Conservation (phyloP, 371 early-diverging fungal species). For the Chytridium lagenaria region DNA sequence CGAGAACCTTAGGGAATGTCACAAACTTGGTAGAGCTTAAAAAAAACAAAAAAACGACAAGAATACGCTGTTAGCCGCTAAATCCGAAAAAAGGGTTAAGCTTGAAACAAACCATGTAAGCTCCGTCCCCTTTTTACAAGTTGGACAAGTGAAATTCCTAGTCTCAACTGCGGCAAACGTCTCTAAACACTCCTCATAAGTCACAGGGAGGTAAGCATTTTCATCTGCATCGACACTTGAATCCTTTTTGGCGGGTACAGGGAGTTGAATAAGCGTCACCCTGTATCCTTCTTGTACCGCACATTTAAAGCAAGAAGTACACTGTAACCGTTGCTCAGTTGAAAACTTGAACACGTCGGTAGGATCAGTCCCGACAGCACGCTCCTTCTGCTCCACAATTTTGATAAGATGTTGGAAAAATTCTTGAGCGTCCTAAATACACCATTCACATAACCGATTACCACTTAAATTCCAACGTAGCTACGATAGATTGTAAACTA, state of each 20-base stretch:
- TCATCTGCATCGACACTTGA: conserved; percentile 20
- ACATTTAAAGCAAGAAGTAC: conserved; percentile 79
- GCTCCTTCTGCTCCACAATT: conserved; percentile 76
- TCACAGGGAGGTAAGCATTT: conserved; percentile 64
- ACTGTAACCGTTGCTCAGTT: conserved; percentile 84
- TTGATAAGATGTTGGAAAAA: conserved; percentile 83
- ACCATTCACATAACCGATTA: not conserved
- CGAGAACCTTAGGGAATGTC: conserved; percentile 86
- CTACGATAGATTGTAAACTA: not conserved
- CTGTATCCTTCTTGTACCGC: conserved; percentile 71
- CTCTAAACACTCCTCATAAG: conserved; percentile 79
- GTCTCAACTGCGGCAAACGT: conserved; percentile 61
- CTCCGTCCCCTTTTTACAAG: conserved; percentile 70
- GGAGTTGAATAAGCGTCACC: conserved; percentile 69
- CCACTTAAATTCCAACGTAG: not conserved
- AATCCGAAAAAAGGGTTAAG: not conserved
- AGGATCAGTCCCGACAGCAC: conserved; percentile 67
- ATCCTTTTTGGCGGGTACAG: conserved; percentile 69
- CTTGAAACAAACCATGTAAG: no score
- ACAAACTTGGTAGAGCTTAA: conserved; percentile 73
- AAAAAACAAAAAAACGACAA: not conserved
- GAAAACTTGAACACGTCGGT: conserved; percentile 77
- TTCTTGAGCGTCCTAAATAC: conserved; percentile 84
- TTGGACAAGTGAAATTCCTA: conserved; percentile 81
- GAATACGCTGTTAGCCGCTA: not conserved